Evolutionary conservation across 2,329 filamentous ascomycete species (phyloP), one percentile per base, ranked within the genome.

Genomic region (Cordyceps militaris): DNA sequence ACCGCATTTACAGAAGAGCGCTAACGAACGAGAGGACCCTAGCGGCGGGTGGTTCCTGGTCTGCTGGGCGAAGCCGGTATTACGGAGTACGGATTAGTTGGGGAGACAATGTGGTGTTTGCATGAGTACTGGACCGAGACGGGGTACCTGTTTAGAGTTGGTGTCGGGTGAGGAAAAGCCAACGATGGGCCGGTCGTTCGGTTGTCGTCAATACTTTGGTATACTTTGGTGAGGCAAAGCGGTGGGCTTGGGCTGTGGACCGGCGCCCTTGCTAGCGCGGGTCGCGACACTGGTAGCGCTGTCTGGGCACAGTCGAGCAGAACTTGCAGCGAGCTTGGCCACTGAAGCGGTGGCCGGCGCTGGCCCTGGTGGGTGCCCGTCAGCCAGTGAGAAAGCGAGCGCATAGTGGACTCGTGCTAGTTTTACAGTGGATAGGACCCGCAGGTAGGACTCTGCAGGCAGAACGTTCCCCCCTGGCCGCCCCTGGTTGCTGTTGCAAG

Each of bases 1-100:
- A 57, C 55, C 55, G 55, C 55, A 57, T 46, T 51, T 51, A 38
- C 30, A 44, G 40, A 11, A 26, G 26, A 42, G 16, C 19, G 47
- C 9, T 21, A 26, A 40, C 42, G 16, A 2, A 44, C 5, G 21
- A 24, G 24, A 34, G 54, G 43, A 57, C 54, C 54, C 54, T 57
- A 21, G 23, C 32, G 13, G 42, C 40, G 54, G 5, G 24, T 32
- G 26, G 50, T 43, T 30, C 49, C 34, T 52, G 38, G 10, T 30
- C 4, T n/a, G 14, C 23, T 21, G 24, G 36, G n/a, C 16, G 34
- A 36, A 36, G 34, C 34, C 14, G 34, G 34, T n/a, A n/a, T n/a
- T n/a, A n/a, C n/a, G n/a, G n/a, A n/a, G n/a, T n/a, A n/a, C n/a
- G n/a, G n/a, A n/a, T n/a, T n/a, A n/a, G n/a, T n/a, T n/a, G n/a